Conservation (phyloP, 768 basidiomycete species). For the Solioccasus polychromus region DNA sequence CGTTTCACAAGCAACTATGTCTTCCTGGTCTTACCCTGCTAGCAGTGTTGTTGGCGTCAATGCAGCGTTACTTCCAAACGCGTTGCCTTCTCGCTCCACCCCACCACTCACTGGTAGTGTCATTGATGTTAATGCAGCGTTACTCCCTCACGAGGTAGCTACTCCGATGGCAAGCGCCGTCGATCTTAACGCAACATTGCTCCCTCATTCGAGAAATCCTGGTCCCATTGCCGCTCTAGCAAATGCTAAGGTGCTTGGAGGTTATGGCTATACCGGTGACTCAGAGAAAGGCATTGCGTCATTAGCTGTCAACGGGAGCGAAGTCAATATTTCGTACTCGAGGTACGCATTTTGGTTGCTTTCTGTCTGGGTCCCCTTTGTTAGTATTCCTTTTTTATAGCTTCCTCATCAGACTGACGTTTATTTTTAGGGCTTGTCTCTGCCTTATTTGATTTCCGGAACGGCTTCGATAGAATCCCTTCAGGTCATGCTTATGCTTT, state of each 20-base stretch:
- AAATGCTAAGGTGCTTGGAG: slow-evolving; percentile 62
- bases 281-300: slow-evolving; percentile 54
- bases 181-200: slow-evolving; percentile 43
- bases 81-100: slow-evolving; percentile 29
- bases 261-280: slow-evolving; percentile 61
- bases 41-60: slow-evolving; percentile 44
- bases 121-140: slow-evolving; percentile 42
- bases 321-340: slow-evolving; percentile 53
- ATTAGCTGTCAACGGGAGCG: slow-evolving; percentile 42
- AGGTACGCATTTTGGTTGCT: slow-evolving; percentile 63
- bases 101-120: slow-evolving; percentile 24
- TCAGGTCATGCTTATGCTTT: slow-evolving; percentile 55
- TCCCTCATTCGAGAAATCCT: slow-evolving; percentile 36
- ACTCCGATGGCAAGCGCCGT: slow-evolving; percentile 29
- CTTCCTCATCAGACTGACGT: not conserved
- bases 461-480: slow-evolving; percentile 37
- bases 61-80: slow-evolving; percentile 37
- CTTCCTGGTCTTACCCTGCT: slow-evolving; percentile 69
- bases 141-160: slow-evolving; percentile 32
- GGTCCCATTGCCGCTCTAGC: slow-evolving; percentile 54
- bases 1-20: slow-evolving; percentile 53
- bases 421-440: slow-evolving; percentile 47
- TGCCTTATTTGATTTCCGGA: slow-evolving; percentile 55
- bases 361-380: slow-evolving; percentile 67
- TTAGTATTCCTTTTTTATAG: slow-evolving; percentile 36